Conservation (phyloP, 495 filamentous ascomycete genomes). For the Astrothelium subdiscretum region DNA sequence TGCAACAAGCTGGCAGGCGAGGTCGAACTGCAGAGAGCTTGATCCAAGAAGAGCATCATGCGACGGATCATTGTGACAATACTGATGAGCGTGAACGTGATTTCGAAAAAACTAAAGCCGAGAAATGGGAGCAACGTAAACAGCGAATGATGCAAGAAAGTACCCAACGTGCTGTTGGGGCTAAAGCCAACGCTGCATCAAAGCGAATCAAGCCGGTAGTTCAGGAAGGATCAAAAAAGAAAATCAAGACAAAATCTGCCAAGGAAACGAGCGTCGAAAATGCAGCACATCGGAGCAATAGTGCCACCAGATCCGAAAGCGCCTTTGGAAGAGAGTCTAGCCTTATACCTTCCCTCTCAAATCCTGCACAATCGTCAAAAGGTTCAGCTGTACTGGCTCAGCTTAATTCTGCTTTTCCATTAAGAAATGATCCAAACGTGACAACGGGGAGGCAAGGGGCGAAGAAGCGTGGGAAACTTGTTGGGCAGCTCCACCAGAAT, state of each 20-base stretch:
- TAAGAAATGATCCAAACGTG: neutral
- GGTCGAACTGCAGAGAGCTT: neutral
- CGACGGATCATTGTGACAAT: neutral
- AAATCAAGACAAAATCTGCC: neutral
- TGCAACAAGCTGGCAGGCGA: neutral
- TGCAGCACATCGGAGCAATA: neutral
- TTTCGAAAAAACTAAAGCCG: neutral
- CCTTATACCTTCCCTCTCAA: neutral
- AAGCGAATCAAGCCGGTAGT: neutral
- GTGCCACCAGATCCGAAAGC: too few relatives aligned
- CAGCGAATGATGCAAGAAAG: neutral
- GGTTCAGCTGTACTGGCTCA: neutral
- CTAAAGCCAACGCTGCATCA: constrained; percentile 14
- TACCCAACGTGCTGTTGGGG: neutral
- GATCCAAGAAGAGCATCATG: neutral
- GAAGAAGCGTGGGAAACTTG: neutral
- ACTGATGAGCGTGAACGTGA: neutral
- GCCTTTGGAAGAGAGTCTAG: neutral
- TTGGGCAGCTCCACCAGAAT: neutral
- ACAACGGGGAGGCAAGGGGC: neutral
- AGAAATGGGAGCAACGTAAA: neutral
- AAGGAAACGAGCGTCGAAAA: neutral
- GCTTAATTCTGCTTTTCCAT: neutral
- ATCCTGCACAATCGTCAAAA: neutral
- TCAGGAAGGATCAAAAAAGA: neutral